Evolutionary conservation across 2,329 filamentous ascomycete genomes (phyloP), one percentile per base, ranked within the genome.

Genomic region (Grosmannia serpens): DNA sequence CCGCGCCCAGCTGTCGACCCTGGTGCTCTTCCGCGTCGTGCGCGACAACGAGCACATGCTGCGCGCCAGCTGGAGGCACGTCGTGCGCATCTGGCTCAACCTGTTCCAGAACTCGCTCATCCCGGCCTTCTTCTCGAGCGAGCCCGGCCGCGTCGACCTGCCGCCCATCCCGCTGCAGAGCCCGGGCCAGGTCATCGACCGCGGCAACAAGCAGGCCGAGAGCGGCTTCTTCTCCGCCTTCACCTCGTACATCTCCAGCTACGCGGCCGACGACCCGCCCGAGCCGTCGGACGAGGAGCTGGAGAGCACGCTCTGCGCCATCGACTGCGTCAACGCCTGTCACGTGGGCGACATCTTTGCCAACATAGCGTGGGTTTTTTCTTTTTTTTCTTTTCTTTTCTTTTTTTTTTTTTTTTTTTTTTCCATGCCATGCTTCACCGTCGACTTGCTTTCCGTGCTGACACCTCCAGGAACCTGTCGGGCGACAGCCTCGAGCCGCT

Each of bases 201-300:
- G 92, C 59, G 91, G 86, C 59, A 80, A 88, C 49, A 88, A 89
- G 63, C 78, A 85, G 38, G 83, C 79, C 59, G 94, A 99, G 31
- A 85, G 85, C 2, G 91, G 94, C 7, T 82, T 99, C 55, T 91
- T 99, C 69, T 96, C 91, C 4, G 91, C 92, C 1, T 89, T 99
- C 66, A 95, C 92, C 0, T 95, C 89, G 6, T 99, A 97, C 67
- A 91, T 99, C 35, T 95, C 91, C n/a, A 97, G 92, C 70, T 97
- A 99, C 70, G 94, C 95, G 49, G 95, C 94, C 13, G 94, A 97
- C 70, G 94, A 99, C 68, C 94, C 94, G 15, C 94, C 94, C 0
- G 94, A 99, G 73, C 94, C 94, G 2, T 97, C 94, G 1, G 91
- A 97, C 63, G 92, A 97, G 69, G 94, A 99, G 70, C 79, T 99